Evolutionary conservation across 2,329 filamentous ascomycete species (phyloP).

Genomic region (Pezicula radicicola): DNA sequence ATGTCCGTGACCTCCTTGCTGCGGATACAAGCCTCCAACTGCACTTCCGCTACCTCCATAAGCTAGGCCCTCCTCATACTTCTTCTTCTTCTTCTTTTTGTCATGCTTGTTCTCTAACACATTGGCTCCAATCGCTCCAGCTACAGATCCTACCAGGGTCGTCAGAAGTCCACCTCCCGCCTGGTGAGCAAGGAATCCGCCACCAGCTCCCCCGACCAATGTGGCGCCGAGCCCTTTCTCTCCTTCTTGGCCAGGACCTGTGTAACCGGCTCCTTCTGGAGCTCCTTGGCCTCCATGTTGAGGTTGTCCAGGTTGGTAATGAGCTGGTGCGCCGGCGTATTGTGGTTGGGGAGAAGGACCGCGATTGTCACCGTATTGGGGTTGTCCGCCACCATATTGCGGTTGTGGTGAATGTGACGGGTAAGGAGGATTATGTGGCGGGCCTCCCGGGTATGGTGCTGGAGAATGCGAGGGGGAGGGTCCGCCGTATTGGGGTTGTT

Average conservation of each 20-base stretch:
- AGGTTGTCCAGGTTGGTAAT: slow-evolving; percentile 1
- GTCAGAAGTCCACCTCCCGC: slow-evolving; percentile 51
- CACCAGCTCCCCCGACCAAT: slow-evolving; percentile 48
- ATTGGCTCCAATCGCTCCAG: slow-evolving; percentile 54
- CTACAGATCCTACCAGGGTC: slow-evolving; percentile 48
- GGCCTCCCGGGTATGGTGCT: slow-evolving; percentile 5
- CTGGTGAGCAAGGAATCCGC: slow-evolving; percentile 52
- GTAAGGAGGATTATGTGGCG: slow-evolving; percentile 6
- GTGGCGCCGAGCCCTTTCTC: slow-evolving; percentile 55
- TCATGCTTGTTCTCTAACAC: slow-evolving; percentile 42
- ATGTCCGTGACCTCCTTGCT: slow-evolving; percentile 4
- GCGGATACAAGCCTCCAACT: slow-evolving; percentile 16
- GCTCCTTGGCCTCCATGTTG: slow-evolving; percentile 7
- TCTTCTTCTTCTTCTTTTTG: slow-evolving; percentile 30
- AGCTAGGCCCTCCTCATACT: slow-evolving; percentile 8
- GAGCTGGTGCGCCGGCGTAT: not conserved
- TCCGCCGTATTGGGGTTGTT: slow-evolving; percentile 19
- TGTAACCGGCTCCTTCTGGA: slow-evolving; percentile 11
- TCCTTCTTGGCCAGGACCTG: slow-evolving; percentile 32
- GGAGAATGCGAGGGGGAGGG: slow-evolving; percentile 17
- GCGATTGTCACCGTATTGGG: slow-evolving; percentile 3
- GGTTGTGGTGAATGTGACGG: not conserved
- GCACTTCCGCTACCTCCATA: slow-evolving; percentile 8
- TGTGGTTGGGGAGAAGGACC: slow-evolving; percentile 6
- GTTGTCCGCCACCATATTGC: not conserved